Percentiles rank a stretch among this genome's conserved stretches.
Conservation (phyloP, 2,329 filamentous ascomycete species). For the Fusarium sp. region DNA sequence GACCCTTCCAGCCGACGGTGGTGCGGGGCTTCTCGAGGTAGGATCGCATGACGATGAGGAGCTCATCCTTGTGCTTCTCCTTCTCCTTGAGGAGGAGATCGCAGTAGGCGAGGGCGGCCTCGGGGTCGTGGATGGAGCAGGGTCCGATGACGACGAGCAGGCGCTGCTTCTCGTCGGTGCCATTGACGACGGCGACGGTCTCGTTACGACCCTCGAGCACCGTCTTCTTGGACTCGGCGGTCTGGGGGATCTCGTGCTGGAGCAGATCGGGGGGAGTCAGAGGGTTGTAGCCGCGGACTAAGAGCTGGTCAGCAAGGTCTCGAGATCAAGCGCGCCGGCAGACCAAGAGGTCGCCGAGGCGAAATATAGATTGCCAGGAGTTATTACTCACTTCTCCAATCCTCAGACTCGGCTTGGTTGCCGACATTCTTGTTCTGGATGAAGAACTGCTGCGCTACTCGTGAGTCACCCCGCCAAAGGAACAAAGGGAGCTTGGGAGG, state of each 20-base stretch:
- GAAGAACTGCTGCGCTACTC: slow-evolving; percentile 61
- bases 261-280: slow-evolving; percentile 92
- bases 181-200: slow-evolving; percentile 72
- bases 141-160: slow-evolving; percentile 84
- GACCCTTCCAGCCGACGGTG: slow-evolving; percentile 97
- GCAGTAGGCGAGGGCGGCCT: slow-evolving; percentile 91
- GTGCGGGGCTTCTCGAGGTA: slow-evolving; percentile 99
- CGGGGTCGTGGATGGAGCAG: slow-evolving; percentile 96
- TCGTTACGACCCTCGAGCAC: slow-evolving; percentile 69
- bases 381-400: slow-evolving; percentile 76
- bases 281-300: slow-evolving; percentile 89
- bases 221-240: slow-evolving; percentile 63
- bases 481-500: slow-evolving; percentile 19
- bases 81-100: slow-evolving; percentile 80
- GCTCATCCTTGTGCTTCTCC: slow-evolving; percentile 86
- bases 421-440: slow-evolving; percentile 82
- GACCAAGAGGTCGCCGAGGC: neutral
- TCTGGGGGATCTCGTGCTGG: slow-evolving; percentile 84
- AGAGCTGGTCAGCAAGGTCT: slow-evolving; percentile 38
- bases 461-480: slow-evolving; percentile 44
- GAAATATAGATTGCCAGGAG: slow-evolving; percentile 26
- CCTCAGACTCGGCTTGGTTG: slow-evolving; percentile 75
- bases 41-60: slow-evolving; percentile 95
- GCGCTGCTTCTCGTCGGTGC: slow-evolving; percentile 66
- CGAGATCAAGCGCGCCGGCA: neutral